Evolutionary conservation across 2,329 filamentous ascomycete genomes (phyloP), one percentile per base, ranked within the genome.

Genomic region (Aspergillus tubingensis): DNA sequence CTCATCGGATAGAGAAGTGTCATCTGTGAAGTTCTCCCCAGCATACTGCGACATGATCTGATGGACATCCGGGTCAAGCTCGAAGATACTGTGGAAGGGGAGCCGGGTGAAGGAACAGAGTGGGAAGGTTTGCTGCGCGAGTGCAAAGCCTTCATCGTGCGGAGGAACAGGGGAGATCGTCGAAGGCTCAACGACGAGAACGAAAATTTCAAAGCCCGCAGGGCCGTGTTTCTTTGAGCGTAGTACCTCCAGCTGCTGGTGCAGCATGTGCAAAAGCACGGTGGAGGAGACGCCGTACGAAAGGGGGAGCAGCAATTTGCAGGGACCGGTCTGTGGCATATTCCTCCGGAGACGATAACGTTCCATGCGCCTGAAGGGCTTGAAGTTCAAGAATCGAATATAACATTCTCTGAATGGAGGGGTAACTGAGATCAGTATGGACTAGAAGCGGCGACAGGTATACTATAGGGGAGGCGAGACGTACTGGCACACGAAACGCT

Each of bases 241-340:
- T 72, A 94, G 89, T 57, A 83, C 84, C 65, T 85, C 81, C 49
- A 90, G 81, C 70, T 92, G 90, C 62, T 83, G 79, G 74, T 91
- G 85, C 57, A 98, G 80, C 21, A 96, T 82, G 68, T 94, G 85
- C 30, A 96, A 81, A 47, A 99, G 81, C 13, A 87, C 85, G 13
- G 90, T 83, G 0, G 94, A 98, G 1, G 91, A 95, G 1, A 90
- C 81, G 0, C 95, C 94, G 69, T 92, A 88, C 0, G 93, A 96
- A 1, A 97, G 80, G 5, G 92, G 91, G 19, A 96, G 80, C 17
- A 96, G 80, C 51, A 96, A 85, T 67, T 77, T 85, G 66, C 78
- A 79, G 59, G 78, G 77, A 54, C 77, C 71, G 47, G 78, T 77
- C 59, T 76, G 74, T 21, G 76, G 68, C 8, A 67, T 60, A 54